phyloP scores from a whole-genome alignment of 1,284 basidiomycete species.

The Cronartium ribicola region DNA sequence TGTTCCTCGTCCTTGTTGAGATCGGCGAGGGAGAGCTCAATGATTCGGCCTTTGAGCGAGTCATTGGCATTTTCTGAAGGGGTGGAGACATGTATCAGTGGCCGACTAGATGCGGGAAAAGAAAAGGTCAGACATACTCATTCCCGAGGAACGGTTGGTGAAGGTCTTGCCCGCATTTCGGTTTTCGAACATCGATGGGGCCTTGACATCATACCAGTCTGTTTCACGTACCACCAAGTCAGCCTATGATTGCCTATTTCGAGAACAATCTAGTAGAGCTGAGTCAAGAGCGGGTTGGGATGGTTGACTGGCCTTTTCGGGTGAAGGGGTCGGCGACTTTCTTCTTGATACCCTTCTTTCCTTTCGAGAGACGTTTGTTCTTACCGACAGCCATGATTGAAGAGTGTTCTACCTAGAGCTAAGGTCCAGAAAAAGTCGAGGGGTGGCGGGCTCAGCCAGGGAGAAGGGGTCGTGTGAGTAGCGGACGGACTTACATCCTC shows the following conservation, averaged over 20 bases:
- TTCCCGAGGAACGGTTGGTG: slow-evolving; percentile 94
- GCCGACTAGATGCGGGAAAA: neutral
- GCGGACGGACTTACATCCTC: neutral
- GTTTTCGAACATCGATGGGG: slow-evolving; percentile 95
- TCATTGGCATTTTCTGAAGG: slow-evolving; percentile 91
- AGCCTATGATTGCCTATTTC: neutral
- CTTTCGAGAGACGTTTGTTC: slow-evolving; percentile 99
- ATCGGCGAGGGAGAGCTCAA: slow-evolving; percentile 95
- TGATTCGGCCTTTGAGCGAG: slow-evolving; percentile 92
- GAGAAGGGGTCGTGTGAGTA: neutral
- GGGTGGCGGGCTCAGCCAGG: neutral
- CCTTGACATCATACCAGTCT: slow-evolving; percentile 99
- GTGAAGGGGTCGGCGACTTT: slow-evolving; percentile 99
- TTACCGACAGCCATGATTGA: slow-evolving; percentile 55
- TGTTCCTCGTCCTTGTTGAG: slow-evolving; percentile 99
- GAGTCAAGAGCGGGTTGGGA: neutral
- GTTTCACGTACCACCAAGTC: slow-evolving; percentile 16
- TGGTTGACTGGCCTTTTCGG: slow-evolving; percentile 69
- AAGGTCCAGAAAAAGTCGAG: neutral
- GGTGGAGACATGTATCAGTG: slow-evolving; percentile 4
- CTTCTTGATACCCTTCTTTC: slow-evolving; percentile 96
- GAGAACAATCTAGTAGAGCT: neutral
- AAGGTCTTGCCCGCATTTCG: slow-evolving; percentile 98
- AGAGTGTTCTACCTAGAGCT: neutral
- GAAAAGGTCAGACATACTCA: slow-evolving; percentile 65